A percentile compares a stretch with the other conserved stretches of the same genome.
phyloP scores from a whole-genome alignment of 352 stramenopile species.

The Phytophthora citricola region DNA sequence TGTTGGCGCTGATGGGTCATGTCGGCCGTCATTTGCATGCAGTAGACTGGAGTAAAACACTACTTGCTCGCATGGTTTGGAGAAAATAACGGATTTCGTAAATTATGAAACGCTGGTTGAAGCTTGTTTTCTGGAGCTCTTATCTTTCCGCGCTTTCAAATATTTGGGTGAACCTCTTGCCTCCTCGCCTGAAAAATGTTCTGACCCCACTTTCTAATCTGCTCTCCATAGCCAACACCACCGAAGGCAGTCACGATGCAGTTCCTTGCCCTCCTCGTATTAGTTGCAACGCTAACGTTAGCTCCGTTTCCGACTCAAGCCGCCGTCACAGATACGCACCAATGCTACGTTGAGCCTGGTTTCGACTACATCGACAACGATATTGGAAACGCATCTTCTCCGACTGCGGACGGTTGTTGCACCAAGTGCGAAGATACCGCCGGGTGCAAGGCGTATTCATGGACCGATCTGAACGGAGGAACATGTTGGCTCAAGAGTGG shows the following conservation, averaged over 20 bases:
- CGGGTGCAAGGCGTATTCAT: slow-evolving; percentile 49
- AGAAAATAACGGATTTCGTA: too few species aligned
- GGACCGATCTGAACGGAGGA: slow-evolving; percentile 49
- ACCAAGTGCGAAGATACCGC: slow-evolving; percentile 23
- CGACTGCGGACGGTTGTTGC: slow-evolving; percentile 24
- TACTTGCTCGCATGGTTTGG: background rate
- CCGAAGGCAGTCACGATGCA: slow-evolving; percentile 5
- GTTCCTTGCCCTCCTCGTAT: background rate
- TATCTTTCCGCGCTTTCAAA: slow-evolving; percentile 4
- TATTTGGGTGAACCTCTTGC: background rate
- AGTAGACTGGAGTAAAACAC: too few species aligned
- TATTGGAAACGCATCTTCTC: slow-evolving; percentile 21
- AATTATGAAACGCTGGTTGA: too few species aligned
- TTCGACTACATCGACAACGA: slow-evolving; percentile 43
- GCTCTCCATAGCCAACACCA: background rate
- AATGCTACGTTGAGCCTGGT: slow-evolving; percentile 28
- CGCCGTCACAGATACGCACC: slow-evolving; percentile 25
- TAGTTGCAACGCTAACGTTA: background rate
- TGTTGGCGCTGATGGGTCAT: too few species aligned
- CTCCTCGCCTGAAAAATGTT: background rate
- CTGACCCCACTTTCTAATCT: slow-evolving; percentile 11
- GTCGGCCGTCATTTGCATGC: too few species aligned
- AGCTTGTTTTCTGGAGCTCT: background rate
- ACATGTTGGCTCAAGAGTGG: slow-evolving; percentile 70
- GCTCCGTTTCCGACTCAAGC: background rate